phyloP scores from a whole-genome alignment of 805 yeast genomes.

The Nakazawaea holstii region DNA sequence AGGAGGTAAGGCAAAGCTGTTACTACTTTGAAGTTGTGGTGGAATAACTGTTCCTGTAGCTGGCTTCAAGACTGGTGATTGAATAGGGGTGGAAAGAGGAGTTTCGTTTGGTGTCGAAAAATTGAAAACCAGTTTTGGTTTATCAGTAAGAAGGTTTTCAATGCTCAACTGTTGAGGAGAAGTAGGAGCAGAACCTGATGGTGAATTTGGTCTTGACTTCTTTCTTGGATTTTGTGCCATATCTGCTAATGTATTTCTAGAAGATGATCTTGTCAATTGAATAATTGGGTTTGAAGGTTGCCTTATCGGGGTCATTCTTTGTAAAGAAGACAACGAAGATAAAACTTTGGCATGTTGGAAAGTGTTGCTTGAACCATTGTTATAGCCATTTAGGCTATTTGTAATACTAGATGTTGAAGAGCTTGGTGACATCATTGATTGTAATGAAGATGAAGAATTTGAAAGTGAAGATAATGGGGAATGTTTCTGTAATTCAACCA shows the following conservation, averaged over 20 bases:
- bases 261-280: slow-evolving; percentile 10
- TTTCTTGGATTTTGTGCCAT: slow-evolving; percentile 23
- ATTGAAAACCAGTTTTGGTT: slow-evolving; percentile 21
- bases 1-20: slow-evolving; percentile 24
- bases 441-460: slow-evolving; percentile 25
- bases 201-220: slow-evolving; percentile 34
- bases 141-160: slow-evolving; percentile 5
- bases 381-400: slow-evolving; percentile 15
- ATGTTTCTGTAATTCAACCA: background rate
- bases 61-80: slow-evolving; percentile 31
- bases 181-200: slow-evolving; percentile 14
- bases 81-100: slow-evolving; percentile 29
- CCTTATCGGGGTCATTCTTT: slow-evolving; percentile 57
- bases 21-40: slow-evolving; percentile 3
- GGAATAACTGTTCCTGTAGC: background rate
- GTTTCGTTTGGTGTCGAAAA: slow-evolving; percentile 28
- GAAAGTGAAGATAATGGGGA: slow-evolving; percentile 23
- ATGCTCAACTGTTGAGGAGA: slow-evolving; percentile 21
- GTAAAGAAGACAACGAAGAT: slow-evolving; percentile 42
- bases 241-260: slow-evolving; percentile 14
- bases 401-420: slow-evolving; percentile 18
- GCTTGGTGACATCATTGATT: slow-evolving; percentile 17
- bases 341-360: slow-evolving; percentile 16
- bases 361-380: slow-evolving; percentile 6
- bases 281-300: slow-evolving; percentile 15